Evolutionary conservation across 2,329 filamentous ascomycete genomes (phyloP), one percentile per base, ranked within the genome.

Genomic region (Colletotrichum sublineola): DNA sequence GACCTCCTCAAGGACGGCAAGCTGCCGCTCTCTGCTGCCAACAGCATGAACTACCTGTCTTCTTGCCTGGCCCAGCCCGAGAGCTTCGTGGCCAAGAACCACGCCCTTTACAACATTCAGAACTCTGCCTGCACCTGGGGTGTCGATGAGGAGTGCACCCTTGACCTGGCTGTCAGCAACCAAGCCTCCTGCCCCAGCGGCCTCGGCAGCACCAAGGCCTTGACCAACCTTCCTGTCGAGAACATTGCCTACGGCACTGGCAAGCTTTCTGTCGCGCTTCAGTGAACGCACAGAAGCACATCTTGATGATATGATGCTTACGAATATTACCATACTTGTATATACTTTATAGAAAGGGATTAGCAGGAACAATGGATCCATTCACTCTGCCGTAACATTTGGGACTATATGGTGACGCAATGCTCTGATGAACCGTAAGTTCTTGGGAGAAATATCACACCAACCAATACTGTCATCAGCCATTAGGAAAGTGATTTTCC

Each of bases 31-130:
- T 84, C 83, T 63, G 88, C 87, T 2, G 78, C 86, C 76, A 89
- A 89, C 84, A 86, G 85, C 81, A 89, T 90, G 83, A 86, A 87
- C 80, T 89, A 83, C 74, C 77, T 89, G 9, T 78, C 83, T 63
- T 81, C 80, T 72, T 89, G 88, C 78, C 80, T 88, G 15, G 78
- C 77, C 18, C 75, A 84, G 74, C 77, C 80, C 46, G 79, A 81
- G 76, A 87, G 82, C 80, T 89, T 85, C 84, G 84, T 88, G 56
- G 87, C 82, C 71, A 79, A 85, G 75, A 88, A 90, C 81, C 80
- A 87, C 79, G 79, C 82, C 61, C 82, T 89, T 24, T 85, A 84
- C 81, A 89, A 90, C 81, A 86, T 89, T 62, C 79, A 82, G 67
- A 87, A 89, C 77, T 76, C 85, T 48, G 77, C 82, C 52, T 89